phyloP scores from a whole-genome alignment of 306 rosid genomes.

The Fragaria ananassa region DNA sequence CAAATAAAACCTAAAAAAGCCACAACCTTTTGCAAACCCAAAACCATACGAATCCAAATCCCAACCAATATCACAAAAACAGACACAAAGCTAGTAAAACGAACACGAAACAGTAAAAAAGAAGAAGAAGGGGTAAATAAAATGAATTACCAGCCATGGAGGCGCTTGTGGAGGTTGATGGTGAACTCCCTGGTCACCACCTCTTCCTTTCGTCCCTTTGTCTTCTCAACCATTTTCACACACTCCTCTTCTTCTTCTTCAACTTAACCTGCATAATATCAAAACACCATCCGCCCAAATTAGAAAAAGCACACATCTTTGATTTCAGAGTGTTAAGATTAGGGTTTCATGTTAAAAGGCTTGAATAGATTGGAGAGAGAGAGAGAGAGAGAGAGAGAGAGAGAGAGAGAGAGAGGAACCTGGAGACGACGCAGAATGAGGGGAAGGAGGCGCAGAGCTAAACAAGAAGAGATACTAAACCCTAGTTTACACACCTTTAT shows the following conservation, averaged over 20 bases:
- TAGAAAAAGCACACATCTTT: neutral
- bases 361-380: neutral
- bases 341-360: no score
- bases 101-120: neutral
- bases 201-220: conserved; percentile 81
- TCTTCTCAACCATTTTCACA: conserved; percentile 74
- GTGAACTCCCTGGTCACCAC: conserved; percentile 92
- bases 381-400: neutral
- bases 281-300: neutral
- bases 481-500: no score
- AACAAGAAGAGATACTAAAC: no score
- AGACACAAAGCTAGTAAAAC: neutral
- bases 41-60: neutral
- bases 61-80: neutral
- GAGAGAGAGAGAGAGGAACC: neutral
- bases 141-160: conserved; percentile 72
- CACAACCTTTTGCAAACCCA: neutral
- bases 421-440: no score
- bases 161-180: conserved; percentile 87
- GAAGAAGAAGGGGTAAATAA: neutral
- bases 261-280: conserved; percentile 37
- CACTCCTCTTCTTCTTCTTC: conserved; percentile 34
- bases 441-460: no score
- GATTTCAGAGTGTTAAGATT: neutral
- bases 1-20: neutral